Conservation (phyloP, 2,329 filamentous ascomycete species). For the Tolypocladium inflatum region DNA sequence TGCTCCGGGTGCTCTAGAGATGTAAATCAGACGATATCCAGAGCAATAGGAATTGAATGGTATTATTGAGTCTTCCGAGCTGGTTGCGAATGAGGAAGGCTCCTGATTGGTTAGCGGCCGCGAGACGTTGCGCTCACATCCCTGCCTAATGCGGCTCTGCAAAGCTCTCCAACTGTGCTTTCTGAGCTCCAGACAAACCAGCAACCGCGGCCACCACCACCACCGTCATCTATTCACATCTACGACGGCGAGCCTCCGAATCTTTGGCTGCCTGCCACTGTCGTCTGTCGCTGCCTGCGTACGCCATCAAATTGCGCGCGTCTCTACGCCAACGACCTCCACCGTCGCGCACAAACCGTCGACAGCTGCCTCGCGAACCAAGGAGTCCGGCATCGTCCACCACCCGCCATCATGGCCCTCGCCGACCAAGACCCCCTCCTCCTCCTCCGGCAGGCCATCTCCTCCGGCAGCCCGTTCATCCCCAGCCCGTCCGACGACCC, state of each 20-base stretch:
- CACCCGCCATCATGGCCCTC: slow-evolving; percentile 40
- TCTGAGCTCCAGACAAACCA: background rate
- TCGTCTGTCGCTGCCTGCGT: background rate
- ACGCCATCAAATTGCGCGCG: background rate
- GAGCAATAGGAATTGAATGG: background rate
- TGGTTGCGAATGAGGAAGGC: background rate
- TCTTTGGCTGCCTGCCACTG: background rate
- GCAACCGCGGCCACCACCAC: background rate
- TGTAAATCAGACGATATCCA: background rate
- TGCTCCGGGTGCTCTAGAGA: background rate
- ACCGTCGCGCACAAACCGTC: background rate
- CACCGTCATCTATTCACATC: background rate
- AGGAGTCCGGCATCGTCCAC: background rate
- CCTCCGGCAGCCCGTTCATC: slow-evolving; percentile 56
- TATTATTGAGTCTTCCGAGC: too few species aligned
- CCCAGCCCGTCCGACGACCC: slow-evolving; percentile 64
- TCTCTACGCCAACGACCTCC: background rate
- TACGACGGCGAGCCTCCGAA: background rate
- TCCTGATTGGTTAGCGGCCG: background rate
- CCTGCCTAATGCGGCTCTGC: background rate
- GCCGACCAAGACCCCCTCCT: slow-evolving; percentile 67
- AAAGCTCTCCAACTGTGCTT: background rate
- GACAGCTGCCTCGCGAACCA: background rate
- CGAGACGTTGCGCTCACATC: background rate
- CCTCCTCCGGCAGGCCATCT: slow-evolving; percentile 76